These are phyloP conservation scores for Alternaria novae-zelandiae DNA, from an alignment of 2,329 filamentous ascomycete species.

Conservation along the genomic window DNA sequence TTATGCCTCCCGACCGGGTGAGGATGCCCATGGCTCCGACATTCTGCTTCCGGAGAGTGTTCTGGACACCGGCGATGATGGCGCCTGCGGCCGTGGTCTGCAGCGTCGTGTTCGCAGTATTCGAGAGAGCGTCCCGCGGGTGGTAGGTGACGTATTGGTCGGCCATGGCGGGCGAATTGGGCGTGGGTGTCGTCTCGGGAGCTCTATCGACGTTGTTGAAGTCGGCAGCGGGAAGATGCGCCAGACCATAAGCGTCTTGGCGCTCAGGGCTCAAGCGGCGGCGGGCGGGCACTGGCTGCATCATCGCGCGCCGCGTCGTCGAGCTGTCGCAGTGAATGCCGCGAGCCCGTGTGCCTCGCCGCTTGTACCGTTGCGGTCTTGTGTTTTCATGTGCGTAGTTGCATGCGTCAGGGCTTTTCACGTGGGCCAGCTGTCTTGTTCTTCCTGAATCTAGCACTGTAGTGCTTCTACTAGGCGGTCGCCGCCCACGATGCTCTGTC, in stretches of 20 bases:
- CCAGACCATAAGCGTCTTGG: slow-evolving; percentile 12
- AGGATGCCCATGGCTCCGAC: slow-evolving; percentile 82
- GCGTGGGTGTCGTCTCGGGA: slow-evolving; percentile 26
- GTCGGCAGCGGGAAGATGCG: slow-evolving; percentile 11
- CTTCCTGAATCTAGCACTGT: neutral
- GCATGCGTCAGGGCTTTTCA: neutral
- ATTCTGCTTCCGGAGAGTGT: slow-evolving; percentile 83
- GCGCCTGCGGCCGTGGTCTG: slow-evolving; percentile 72
- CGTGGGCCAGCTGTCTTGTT: neutral
- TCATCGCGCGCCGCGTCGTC: slow-evolving; percentile 14
- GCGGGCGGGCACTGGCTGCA: slow-evolving; percentile 7
- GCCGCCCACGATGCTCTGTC: slow-evolving; percentile 25
- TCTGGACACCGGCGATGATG: slow-evolving; percentile 79
- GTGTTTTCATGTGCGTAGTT: neutral
- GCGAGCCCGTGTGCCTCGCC: neutral
- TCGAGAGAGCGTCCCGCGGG: slow-evolving; percentile 75
- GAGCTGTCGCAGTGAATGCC: neutral
- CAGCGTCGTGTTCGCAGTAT: slow-evolving; percentile 68
- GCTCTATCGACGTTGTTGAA: slow-evolving; percentile 3
- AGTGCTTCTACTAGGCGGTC: slow-evolving; percentile 13
- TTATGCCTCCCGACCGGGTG: slow-evolving; percentile 76
- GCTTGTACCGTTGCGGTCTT: neutral
- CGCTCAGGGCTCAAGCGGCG: neutral
- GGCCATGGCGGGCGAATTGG: slow-evolving; percentile 46
- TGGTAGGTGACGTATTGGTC: slow-evolving; percentile 60